phyloP scores from a whole-genome alignment of 805 yeast genomes.

The Kodamaea hsintzibuensis region DNA sequence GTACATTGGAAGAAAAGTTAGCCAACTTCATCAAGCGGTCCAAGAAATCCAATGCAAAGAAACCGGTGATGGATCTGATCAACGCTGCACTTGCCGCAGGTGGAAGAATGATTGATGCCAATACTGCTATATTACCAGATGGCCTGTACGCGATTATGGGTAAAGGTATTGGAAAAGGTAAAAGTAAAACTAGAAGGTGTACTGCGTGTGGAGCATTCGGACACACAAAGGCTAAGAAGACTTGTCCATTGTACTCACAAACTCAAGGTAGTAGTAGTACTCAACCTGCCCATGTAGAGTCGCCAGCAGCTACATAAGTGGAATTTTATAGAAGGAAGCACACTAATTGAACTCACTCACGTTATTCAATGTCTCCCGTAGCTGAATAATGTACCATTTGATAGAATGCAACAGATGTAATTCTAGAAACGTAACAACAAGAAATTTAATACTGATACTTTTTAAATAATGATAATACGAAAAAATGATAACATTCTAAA shows the following conservation, averaged over 20 bases:
- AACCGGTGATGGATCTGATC: conserved; percentile 32
- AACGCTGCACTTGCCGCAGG: conserved; percentile 46
- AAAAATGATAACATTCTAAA: too few species aligned
- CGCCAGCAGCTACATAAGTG: too few species aligned
- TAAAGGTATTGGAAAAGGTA: conserved; percentile 73
- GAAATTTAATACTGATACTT: too few species aligned
- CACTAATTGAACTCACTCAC: too few species aligned
- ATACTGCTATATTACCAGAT: conserved; percentile 44
- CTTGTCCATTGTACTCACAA: conserved; percentile 76
- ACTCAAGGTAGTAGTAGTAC: conserved; percentile 28
- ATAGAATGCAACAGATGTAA: too few species aligned
- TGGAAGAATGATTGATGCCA: conserved; percentile 43
- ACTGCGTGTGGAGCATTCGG: conserved; percentile 96
- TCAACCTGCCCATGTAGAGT: too few species aligned
- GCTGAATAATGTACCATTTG: too few species aligned
- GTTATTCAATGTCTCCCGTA: too few species aligned
- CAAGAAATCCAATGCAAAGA: conserved; percentile 35
- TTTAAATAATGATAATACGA: too few species aligned
- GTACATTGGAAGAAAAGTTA: conserved; percentile 76
- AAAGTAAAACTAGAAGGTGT: conserved; percentile 77
- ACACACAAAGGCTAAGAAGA: conserved; percentile 86
- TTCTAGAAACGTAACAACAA: too few species aligned
- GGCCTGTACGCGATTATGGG: conserved; percentile 52
- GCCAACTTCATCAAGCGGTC: conserved; percentile 76
- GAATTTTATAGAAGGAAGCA: too few species aligned